Evolutionary conservation across 257 asterid genomes (phyloP).

Genomic region (Forsythia suspensa): DNA sequence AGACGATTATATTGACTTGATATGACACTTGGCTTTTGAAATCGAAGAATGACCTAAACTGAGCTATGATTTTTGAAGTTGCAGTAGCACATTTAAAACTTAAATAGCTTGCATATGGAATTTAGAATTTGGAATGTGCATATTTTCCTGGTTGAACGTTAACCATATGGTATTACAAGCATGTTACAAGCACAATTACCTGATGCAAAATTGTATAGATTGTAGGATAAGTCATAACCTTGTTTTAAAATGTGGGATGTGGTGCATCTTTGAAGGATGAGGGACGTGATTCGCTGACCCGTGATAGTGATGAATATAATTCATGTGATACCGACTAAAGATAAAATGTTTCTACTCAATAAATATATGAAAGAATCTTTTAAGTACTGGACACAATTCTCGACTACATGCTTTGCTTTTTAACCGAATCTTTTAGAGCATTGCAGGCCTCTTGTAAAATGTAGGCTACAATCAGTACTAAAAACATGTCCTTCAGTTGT

Average conservation of each 20-base stretch:
- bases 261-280: slow-evolving; percentile 2
- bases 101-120: background rate
- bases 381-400: slow-evolving; percentile 5
- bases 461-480: background rate
- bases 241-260: background rate
- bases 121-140: background rate
- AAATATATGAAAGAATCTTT: background rate
- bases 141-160: background rate
- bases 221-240: background rate
- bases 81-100: background rate
- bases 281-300: background rate
- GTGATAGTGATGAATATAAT: background rate
- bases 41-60: background rate
- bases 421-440: slow-evolving; percentile 14
- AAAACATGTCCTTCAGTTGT: background rate
- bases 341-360: slow-evolving; percentile 9
- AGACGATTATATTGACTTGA: background rate
- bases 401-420: background rate
- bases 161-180: background rate
- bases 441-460: background rate
- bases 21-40: background rate
- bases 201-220: slow-evolving; percentile 14
- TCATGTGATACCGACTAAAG: slow-evolving; percentile 18
- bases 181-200: background rate
- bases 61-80: background rate